A percentile compares a stretch with the other conserved stretches of the same genome.
Conservation (phyloP, 2,329 filamentous ascomycete species). For the Hawksworthiomyces lignivorus region DNA sequence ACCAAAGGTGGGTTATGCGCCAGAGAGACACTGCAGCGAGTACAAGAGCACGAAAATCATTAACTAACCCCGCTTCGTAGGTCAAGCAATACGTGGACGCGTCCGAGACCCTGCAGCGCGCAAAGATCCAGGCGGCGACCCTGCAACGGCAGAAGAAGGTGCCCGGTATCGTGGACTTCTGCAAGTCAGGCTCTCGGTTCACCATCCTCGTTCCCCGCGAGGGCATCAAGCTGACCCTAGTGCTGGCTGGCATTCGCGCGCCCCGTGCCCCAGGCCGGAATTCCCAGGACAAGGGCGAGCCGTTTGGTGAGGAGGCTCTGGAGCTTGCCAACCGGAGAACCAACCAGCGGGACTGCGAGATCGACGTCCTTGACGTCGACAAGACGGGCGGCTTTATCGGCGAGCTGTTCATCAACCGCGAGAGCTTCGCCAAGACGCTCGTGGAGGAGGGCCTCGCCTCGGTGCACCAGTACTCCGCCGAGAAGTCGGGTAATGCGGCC, state of each 20-base stretch:
- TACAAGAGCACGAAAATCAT: no score
- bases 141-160: constrained; percentile 88
- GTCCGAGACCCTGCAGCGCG: constrained; percentile 88
- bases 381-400: constrained; percentile 98
- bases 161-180: constrained; percentile 90
- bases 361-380: constrained; percentile 90
- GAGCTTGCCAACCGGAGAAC: constrained; percentile 83
- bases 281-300: constrained; percentile 74
- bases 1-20: constrained; percentile 51
- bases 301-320: constrained; percentile 89
- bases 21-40: no score
- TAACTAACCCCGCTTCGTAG: constrained; percentile 8
- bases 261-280: constrained; percentile 74
- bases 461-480: constrained; percentile 90
- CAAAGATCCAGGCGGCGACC: constrained; percentile 84
- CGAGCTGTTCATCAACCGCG: constrained; percentile 83
- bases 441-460: constrained; percentile 90
- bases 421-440: constrained; percentile 89
- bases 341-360: constrained; percentile 91
- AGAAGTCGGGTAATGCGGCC: constrained; percentile 82
- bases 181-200: constrained; percentile 94
- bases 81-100: constrained; percentile 78
- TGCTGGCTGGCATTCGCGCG: constrained; percentile 85
- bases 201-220: constrained; percentile 87
- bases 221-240: constrained; percentile 88